Evolutionary conservation across 106 monocot genomes (phyloP), one percentile per base, ranked within the genome.

Genomic region (Agapanthus africanus): DNA sequence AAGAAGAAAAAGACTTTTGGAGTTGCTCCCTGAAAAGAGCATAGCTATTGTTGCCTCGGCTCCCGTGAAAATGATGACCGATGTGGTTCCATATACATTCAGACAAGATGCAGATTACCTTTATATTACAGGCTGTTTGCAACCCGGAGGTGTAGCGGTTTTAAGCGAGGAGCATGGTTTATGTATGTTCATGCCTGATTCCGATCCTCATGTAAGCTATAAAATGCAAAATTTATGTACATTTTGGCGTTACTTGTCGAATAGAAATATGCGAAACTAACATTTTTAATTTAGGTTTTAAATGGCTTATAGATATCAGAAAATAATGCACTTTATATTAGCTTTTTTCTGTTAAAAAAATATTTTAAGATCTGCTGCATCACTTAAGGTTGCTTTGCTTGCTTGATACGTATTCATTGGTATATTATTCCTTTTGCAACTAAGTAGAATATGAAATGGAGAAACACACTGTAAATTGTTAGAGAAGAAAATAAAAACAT

Each of bases 101-200:
- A 80, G 95, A 82, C 95, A 97, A 63, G 91, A 91, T 80, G 95
- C 91, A n/a, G 88, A 91, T 74, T 97, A 82, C 68, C 67, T 79
- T 9, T 97, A 97, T 70, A 47, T 97, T 34, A 97, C 95, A 8
- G 95, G 95, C 49, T 97, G 91, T 65, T 32, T 70, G 7, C 95
- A 97, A 73, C 95, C 95, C 65, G 95, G 95, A 63, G 95, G 95
- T 62, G 59, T 97, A 50, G 91, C 86, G 16, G 86, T 97, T 46
- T 21, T 97, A 54, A 80, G 86, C 65, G 37, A 82, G 10, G 86
- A 97, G 10, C 60, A 32, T 47, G 95, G 95, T 11, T 79, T 97
- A 38, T 91, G 82, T 77, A 91, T 97, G 95, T 97, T 97, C 76
- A 88, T 97, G 95, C 91, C 95, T 31, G 84, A 88, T 76, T 66